Evolutionary conservation across 495 filamentous ascomycete genomes (phyloP).

Genomic region (Bacidia gigantensis): DNA sequence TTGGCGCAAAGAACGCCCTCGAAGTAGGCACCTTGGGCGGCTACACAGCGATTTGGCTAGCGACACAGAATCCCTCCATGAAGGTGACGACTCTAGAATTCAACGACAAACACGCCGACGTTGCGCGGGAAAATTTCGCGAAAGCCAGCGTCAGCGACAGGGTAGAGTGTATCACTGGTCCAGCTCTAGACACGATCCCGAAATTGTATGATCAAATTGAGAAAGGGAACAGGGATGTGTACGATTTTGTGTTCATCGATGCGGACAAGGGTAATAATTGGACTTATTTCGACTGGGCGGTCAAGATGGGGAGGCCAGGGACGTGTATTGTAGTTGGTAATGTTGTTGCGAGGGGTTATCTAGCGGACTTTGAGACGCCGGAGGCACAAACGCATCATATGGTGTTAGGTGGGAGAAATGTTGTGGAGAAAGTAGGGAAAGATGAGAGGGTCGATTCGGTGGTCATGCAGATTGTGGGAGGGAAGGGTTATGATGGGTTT

Average conservation of each 20-base stretch:
- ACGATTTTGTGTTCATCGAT: constrained; percentile 41
- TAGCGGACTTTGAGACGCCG: constrained; percentile 14
- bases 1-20: constrained; percentile 28
- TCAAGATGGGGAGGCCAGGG: constrained; percentile 24
- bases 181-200: constrained; percentile 31
- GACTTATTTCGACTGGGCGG: constrained; percentile 34
- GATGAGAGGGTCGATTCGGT: constrained; percentile 32
- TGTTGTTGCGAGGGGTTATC: constrained; percentile 23
- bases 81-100: constrained; percentile 36
- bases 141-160: constrained; percentile 14
- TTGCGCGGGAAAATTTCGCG: constrained; percentile 31
- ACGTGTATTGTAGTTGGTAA: constrained; percentile 36
- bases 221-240: constrained; percentile 18
- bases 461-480: constrained; percentile 36
- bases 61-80: constrained; percentile 20
- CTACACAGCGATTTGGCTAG: constrained; percentile 39
- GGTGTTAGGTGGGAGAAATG: constrained; percentile 14
- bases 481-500: constrained; percentile 41
- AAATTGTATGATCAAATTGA: constrained; percentile 21
- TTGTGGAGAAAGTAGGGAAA: constrained; percentile 33
- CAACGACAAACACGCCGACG: constrained; percentile 24
- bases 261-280: constrained; percentile 36
- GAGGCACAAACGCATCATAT: constrained; percentile 11
- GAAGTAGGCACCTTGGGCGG: constrained; percentile 41
- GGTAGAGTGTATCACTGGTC: constrained; percentile 33